Percentiles rank a stretch among this genome's conserved stretches.
phyloP scores from a whole-genome alignment of 768 basidiomycete genomes.

The Naematelia aurantialba region DNA sequence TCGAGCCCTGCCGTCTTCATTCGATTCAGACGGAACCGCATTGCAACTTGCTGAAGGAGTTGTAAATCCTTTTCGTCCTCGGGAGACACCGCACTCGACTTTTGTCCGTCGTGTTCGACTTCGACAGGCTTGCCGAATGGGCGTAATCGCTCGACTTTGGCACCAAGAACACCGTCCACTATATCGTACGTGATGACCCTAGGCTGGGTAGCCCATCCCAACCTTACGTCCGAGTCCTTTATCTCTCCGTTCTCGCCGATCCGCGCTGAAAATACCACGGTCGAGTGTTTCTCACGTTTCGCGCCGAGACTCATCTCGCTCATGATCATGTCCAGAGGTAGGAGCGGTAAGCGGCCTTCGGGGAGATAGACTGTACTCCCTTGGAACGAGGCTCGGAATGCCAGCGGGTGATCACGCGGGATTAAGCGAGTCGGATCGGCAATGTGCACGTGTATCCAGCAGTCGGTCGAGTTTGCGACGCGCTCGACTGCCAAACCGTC shows the following conservation, averaged over 20 bases:
- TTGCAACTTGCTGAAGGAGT: constrained; percentile 15
- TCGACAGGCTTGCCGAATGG: constrained; percentile 27
- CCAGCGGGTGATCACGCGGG: constrained; percentile 64
- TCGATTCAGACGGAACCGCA: background rate
- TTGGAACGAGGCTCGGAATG: constrained; percentile 59
- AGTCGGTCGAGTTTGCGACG: constrained; percentile 57
- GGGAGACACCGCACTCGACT: background rate
- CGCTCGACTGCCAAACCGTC: constrained; percentile 83
- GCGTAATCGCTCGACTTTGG: background rate
- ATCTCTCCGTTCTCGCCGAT: constrained; percentile 62
- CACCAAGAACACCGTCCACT: constrained; percentile 56
- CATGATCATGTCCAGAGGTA: constrained; percentile 57
- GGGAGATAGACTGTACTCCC: constrained; percentile 63
- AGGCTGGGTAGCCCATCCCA: constrained; percentile 71
- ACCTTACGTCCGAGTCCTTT: constrained; percentile 64
- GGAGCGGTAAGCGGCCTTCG: constrained; percentile 65
- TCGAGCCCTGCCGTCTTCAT: background rate
- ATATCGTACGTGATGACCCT: constrained; percentile 62
- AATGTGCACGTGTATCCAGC: constrained; percentile 87
- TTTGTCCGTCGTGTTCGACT: background rate
- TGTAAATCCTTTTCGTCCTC: constrained; percentile 28
- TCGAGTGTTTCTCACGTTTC: constrained; percentile 54
- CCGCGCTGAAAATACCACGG: constrained; percentile 76
- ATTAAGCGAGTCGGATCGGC: constrained; percentile 84
- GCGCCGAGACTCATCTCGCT: constrained; percentile 56